Evolutionary conservation across 768 basidiomycete genomes (phyloP), one percentile per base, ranked within the genome.

Genomic region (Russula dissimulans): DNA sequence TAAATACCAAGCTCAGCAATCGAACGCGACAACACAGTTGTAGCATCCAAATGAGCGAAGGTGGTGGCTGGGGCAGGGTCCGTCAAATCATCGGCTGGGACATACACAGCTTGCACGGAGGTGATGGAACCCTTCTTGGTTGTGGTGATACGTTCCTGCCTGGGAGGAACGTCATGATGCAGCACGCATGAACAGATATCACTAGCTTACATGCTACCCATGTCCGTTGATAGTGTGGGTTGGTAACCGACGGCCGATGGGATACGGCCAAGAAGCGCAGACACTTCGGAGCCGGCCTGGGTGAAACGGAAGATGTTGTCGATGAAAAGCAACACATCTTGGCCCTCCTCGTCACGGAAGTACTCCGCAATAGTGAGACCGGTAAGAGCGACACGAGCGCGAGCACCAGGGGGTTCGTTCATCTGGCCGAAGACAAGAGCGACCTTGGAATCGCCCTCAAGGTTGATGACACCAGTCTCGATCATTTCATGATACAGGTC

Each of bases 241-340:
- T 99, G 97, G 80, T 99, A 99, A 85, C 97, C 97, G 83, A 99
- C 97, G 66, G 97, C 97, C 67, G 97, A 98, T 67, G 97, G 97
- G 72, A 98, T 99, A 92, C 97, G 97, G 83, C 97, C 97, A 67
- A 98, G 90, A 69, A 99, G 77, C 66, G 97, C 97, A 78, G 97
- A 99, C 81, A 98, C 97, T 75, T 98, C 97, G 66, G 97, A 99
- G 87, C 97, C 97, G 71, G 97, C 97, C 77, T 98, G 97, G 69
- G 97, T 99, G 91, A 99, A 99, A 73, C 97, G 95, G 97, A 99
- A 99, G 78, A 99, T 99, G 86, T 99, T 99, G 89, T 99, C 97
- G 74, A 99, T 99, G 84, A 99, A 99, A 72, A 99, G 87, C 73
- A 99, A 83, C 81, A 99, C 97, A 76, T 99, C 97, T 77, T 99